Evolutionary conservation across 2,329 filamentous ascomycete genomes (phyloP), one percentile per base, ranked within the genome.

Genomic region (Hypoxylon sp.): DNA sequence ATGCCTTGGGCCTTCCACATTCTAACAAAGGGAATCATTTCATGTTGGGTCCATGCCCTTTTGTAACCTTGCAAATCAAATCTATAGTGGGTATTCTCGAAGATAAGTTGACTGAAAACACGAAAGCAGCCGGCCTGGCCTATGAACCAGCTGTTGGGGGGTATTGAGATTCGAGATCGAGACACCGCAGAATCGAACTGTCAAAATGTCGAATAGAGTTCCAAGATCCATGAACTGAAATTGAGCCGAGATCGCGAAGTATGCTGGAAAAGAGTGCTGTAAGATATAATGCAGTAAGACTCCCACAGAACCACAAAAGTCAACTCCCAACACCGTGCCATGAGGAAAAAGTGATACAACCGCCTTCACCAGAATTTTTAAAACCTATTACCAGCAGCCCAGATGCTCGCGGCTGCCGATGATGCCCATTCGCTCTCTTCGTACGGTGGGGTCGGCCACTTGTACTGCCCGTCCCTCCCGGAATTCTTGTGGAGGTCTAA

Each of bases 361-460:
- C 63, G 63, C 62, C 69, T 58, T 65, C 47, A 41, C 43, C 53
- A 77, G 60, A 78, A 73, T 50, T 60, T 46, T 56, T 60, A 90
- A 73, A 90, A 86, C 71, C 86, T 84, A 77, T 85, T 89, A 69
- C 91, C 87, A 30, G 89, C 88, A 56, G 91, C 90, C 83, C 92
- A 91, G 71, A 94, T 94, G 79, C 91, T 94, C 5, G 92, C 91
- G 9, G 93, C 88, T 29, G 93, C 91, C 43, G 92, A 90, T 7
- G 91, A 89, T 16, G 91, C 93, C 95, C 94, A 98, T 77, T 97
- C 94, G 68, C 90, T 90, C 73, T 97, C 94, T 75, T 97, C 94
- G 72, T 97, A 97, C 2, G 96, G 95, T 21, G 96, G 96, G 14
- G 96, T 98, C 2, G 94, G 95, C 91, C 94, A 97, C 80, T 97